Conservation (phyloP, 768 basidiomycete genomes). For the Solioccasus polychromus region DNA sequence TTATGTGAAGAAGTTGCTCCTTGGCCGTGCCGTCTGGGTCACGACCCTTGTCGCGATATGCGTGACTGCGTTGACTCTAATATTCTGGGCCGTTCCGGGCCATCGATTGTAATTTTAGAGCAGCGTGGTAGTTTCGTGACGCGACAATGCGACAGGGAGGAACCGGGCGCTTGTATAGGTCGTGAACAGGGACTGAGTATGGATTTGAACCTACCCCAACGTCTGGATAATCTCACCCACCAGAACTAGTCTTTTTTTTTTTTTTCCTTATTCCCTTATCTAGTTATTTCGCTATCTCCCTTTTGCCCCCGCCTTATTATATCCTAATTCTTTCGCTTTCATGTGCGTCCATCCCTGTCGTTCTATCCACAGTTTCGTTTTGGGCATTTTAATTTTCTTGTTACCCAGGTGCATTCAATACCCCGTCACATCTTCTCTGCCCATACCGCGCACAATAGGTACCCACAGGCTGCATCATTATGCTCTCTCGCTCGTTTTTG, state of each 20-base stretch:
- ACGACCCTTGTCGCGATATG: slow-evolving; percentile 72
- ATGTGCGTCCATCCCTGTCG: slow-evolving; percentile 17
- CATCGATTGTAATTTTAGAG: slow-evolving; percentile 61
- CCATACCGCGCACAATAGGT: slow-evolving; percentile 19
- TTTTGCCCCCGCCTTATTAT: slow-evolving; percentile 18
- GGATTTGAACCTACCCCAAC: slow-evolving; percentile 12
- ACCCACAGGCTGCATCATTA: slow-evolving; percentile 22
- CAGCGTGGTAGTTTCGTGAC: slow-evolving; percentile 2
- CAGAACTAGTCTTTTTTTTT: slow-evolving; percentile 18
- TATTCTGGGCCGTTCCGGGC: slow-evolving; percentile 97
- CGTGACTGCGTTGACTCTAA: slow-evolving; percentile 76
- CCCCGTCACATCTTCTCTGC: slow-evolving; percentile 14
- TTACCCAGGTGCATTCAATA: slow-evolving; percentile 24
- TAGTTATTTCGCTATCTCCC: slow-evolving; percentile 25
- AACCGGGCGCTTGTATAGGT: slow-evolving; percentile 9
- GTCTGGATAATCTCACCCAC: slow-evolving; percentile 19
- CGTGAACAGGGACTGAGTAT: slow-evolving; percentile 13
- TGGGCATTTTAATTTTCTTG: slow-evolving; percentile 14
- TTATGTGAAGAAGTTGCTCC: slow-evolving; percentile 87
- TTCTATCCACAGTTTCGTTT: slow-evolving; percentile 17
- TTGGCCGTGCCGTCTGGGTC: slow-evolving; percentile 92
- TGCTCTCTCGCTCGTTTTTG: slow-evolving; percentile 26
- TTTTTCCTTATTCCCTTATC: slow-evolving; percentile 29
- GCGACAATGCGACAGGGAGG: slow-evolving; percentile 1
- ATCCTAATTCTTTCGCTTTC: slow-evolving; percentile 26